Evolutionary conservation across 345 rosid species (phyloP), one percentile per base, ranked within the genome.

Genomic region (Populus davidiana): DNA sequence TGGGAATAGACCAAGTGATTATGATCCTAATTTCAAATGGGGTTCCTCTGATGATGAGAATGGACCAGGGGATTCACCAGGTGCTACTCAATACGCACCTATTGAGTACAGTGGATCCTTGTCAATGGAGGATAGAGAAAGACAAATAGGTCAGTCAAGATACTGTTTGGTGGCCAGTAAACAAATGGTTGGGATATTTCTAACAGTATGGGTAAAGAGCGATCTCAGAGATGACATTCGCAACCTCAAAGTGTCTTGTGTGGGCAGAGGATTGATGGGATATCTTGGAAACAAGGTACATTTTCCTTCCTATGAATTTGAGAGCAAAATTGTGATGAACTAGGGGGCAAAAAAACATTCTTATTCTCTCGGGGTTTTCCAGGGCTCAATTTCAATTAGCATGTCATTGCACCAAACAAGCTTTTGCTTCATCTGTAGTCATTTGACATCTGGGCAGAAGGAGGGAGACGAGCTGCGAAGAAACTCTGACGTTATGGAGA

Each of bases 241-340:
- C 78, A 91, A 91, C 86, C 81, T 96, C 88, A 96, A 94, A 83
- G 97, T 96, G 59, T 96, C 97, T 23, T 92, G 98, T 85, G 97
- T 96, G 13, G 99, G 99, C 54, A 90, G 99, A 94, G 99, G 99
- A 83, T 84, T 96, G 87, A 96, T 96, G 98, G 99, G 98, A 74
- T 96, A 94, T 84, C 97, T 96, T 25, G 97, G 99, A 62, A 96
- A 96, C 90, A 96, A 96, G 97, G 99, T 94, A 81, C 8, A 59
- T 38, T 69, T 67, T 71, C 66, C 54, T 71, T 71, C 23, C 76
- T 29, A 66, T 65, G 72, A 72, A 39, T 47, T 79, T 71, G 69
- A 74, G 67, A 64, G 39, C 71, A 39, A 65, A 76, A 69, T 27
- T 65, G 11, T 72, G 70, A 54, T 70, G 75, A 75, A 73, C 39